Percentiles rank a stretch among this genome's conserved stretches.
phyloP scores from a whole-genome alignment of 805 yeast genomes.

The Pichia ethanolica region DNA sequence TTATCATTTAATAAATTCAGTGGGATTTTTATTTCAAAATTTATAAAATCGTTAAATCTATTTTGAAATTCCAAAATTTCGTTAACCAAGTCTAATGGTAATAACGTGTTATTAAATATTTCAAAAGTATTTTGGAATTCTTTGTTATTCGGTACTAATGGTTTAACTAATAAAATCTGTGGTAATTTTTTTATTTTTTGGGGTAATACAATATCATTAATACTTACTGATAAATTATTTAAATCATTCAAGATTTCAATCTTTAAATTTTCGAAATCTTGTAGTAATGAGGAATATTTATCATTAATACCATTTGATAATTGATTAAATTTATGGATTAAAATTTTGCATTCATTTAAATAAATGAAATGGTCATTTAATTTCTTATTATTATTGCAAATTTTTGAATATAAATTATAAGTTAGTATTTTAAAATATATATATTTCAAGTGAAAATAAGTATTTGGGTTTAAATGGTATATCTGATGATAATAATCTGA shows the following conservation, averaged over 20 bases:
- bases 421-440: constrained; percentile 69
- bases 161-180: constrained; percentile 51
- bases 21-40: too few species aligned
- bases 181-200: constrained; percentile 32
- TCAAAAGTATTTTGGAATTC: too few species aligned
- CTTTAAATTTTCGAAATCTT: constrained; percentile 46
- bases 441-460: constrained; percentile 51
- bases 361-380: constrained; percentile 70
- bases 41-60: too few species aligned
- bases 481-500: constrained; percentile 40
- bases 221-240: constrained; percentile 58
- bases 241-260: constrained; percentile 60
- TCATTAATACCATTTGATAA: not conserved
- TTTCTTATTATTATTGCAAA: constrained; percentile 38
- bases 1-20: too few species aligned
- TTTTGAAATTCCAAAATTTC: constrained; percentile 46
- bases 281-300: constrained; percentile 28
- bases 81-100: constrained; percentile 63
- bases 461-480: constrained; percentile 37
- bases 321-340: constrained; percentile 21
- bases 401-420: constrained; percentile 51
- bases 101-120: constrained; percentile 28
- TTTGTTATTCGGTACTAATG: constrained; percentile 25
- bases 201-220: too few species aligned
- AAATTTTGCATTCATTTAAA: constrained; percentile 36